Evolutionary conservation across 139 green algal species (phyloP), one percentile per base, ranked within the genome.

Genomic region (Trebouxia sp.): DNA sequence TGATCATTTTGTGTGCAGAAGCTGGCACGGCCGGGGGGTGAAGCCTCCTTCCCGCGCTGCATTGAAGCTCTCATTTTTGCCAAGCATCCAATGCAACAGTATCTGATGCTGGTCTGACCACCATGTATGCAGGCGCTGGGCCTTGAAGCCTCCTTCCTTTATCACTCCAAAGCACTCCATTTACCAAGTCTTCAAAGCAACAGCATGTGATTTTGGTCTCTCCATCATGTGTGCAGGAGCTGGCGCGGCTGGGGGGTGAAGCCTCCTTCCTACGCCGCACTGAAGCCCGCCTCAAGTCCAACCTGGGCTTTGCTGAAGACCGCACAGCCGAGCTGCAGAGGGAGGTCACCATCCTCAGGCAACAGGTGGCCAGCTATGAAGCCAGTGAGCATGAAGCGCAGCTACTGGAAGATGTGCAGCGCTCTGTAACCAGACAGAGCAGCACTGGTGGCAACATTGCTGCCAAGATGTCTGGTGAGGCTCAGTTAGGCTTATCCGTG

Each of bases 221-320:
- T n/a, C n/a, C n/a, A n/a, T n/a, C n/a, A n/a, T n/a, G n/a, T n/a
- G n/a, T 51, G 39, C 38, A 79, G 74, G 74, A 79, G 50, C n/a
- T 79, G 15, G 74, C 74, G 5, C 47, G 74, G 24, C 35, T 65
- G 32, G 74, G 74, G 6, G 74, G 74, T 26, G 74, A 79, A 26
- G 47, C 50, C 47, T 65, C 74, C 14, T 66, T 65, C n/a, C 28
- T 79, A 47, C 74, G 74, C 30, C 45, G 74, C 47, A 65, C 47
- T 11, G 74, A 79, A 28, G 74, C 74, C 14, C 42, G 74, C 42
- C 47, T 79, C n/a, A 79, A 79, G 47, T 79, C 74, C 28, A 55
- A 79, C 74, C 47, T 79, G 42, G 47, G 45, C 47, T 79, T 79
- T 79, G 74, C 74, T 22, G 47, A 79, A 15, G 42, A 79, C 10